phyloP scores from a whole-genome alignment of 2,329 filamentous ascomycete genomes.

The Sclerotinia sclerotiorum region DNA sequence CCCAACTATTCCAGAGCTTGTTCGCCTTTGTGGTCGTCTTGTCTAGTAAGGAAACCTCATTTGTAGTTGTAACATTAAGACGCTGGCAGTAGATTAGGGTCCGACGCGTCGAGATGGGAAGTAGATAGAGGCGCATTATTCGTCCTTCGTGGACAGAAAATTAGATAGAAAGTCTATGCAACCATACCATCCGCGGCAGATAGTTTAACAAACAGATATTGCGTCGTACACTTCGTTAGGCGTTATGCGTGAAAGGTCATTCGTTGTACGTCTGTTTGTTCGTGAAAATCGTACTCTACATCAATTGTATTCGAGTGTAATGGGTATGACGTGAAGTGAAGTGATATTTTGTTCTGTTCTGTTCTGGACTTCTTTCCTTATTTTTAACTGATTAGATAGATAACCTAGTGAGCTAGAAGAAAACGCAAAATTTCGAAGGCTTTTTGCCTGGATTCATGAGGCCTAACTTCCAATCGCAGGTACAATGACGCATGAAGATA shows the following conservation, averaged over 20 bases:
- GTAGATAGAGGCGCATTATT: conserved; percentile 85
- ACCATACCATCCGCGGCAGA: background rate
- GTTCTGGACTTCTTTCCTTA: background rate
- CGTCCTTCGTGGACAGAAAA: conserved; percentile 1
- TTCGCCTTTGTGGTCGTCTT: conserved; percentile 68
- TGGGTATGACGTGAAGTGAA: background rate
- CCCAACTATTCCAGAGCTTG: conserved; percentile 81
- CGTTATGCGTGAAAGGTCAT: background rate
- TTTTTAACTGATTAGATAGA: background rate
- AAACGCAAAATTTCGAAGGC: background rate
- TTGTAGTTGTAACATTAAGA: conserved; percentile 55
- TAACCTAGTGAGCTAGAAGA: background rate
- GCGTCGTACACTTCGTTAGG: background rate
- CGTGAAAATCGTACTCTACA: background rate
- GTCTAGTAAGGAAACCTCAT: conserved; percentile 61
- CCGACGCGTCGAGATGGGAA: conserved; percentile 88
- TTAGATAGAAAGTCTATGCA: background rate
- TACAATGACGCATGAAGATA: conserved; percentile 2
- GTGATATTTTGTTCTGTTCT: background rate
- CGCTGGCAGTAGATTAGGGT: conserved; percentile 91
- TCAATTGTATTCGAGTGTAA: background rate
- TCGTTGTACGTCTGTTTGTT: background rate
- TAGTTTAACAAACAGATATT: background rate
- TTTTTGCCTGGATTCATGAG: conserved; percentile 6
- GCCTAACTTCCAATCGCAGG: conserved; percentile 1